Evolutionary conservation across 2,329 filamentous ascomycete species (phyloP).

Genomic region (Exutisphaerella laricina): DNA sequence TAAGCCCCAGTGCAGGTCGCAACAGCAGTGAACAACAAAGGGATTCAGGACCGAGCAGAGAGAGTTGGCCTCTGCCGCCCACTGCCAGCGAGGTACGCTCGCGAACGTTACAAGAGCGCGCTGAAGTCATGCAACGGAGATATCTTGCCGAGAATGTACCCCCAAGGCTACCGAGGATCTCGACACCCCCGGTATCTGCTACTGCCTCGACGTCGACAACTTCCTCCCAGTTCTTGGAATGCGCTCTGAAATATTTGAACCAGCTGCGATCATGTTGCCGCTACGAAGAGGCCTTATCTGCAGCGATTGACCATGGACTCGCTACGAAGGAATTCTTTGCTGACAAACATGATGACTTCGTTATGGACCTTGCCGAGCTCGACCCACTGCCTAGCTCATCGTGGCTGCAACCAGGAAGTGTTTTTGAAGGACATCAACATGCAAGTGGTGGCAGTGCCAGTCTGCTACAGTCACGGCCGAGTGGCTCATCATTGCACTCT

Average conservation of each 20-base stretch:
- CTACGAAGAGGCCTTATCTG: conserved; percentile 50
- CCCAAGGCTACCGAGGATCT: conserved; percentile 28
- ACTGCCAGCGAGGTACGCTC: conserved; percentile 19
- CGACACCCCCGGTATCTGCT: conserved; percentile 23
- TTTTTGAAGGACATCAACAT: conserved; percentile 58
- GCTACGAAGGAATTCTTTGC: conserved; percentile 49
- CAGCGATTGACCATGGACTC: conserved; percentile 50
- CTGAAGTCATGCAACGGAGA: conserved; percentile 32
- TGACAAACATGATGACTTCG: conserved; percentile 52
- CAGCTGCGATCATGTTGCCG: conserved; percentile 50
- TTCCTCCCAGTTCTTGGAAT: conserved; percentile 45
- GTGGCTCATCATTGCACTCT: conserved; percentile 14
- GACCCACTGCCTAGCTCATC: conserved; percentile 51
- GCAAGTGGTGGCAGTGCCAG: conserved; percentile 38
- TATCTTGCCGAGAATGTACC: conserved; percentile 33
- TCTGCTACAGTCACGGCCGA: conserved; percentile 17
- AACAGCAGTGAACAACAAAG: conserved; percentile 15
- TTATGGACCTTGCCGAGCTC: conserved; percentile 50
- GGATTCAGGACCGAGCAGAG: conserved; percentile 13
- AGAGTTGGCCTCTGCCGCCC: conserved; percentile 25
- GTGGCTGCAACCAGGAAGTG: conserved; percentile 56
- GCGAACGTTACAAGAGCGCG: conserved; percentile 24
- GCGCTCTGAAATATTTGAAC: conserved; percentile 57
- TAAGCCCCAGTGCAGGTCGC: conserved; percentile 17
- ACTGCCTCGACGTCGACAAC: conserved; percentile 11